Base-by-base conservation (phyloP, 2,329 filamentous ascomycete species). In the Amesomyces nigricolor region DNA sequence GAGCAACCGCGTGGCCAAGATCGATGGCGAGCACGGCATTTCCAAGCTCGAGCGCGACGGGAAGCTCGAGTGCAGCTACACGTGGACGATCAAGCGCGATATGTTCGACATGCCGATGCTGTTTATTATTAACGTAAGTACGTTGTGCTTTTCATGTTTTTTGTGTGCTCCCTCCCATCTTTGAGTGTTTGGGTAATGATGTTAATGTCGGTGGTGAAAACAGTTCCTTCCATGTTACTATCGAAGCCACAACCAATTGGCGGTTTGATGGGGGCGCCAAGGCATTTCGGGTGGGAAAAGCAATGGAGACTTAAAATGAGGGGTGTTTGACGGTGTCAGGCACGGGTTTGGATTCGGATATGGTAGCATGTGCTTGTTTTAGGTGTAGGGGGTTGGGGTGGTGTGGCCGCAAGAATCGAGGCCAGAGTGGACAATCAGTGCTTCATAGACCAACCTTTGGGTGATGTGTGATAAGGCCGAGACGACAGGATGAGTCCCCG, bases 91-190 rank as follows among this genome's bases (percentile, higher is more conserved):
- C 60, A 96, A 96, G 75, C 81, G 92, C 61, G 94, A 99, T 71
- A 89, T 94, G 40, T 97, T 97, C 74, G 92, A 97, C 74, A 96
- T 97, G 71, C 94, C 94, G 19, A 96, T 96, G 90, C 79, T 97
- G 75, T 95, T 97, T 71, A 89, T 96, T 67, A 92, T 97, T 77
- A 96, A 96, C 75, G 94, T 96, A 71, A 86, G 91, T 86, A 37
- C 30, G 47, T 45, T 14, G 2, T 39, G 14, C 13, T 35, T 17
- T 16, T 19, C 32, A 26, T 38, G 30, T n/a, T 48, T 48, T 6
- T 26, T 26, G 6, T 26, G 22, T 2, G 26, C 29, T 13, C 26
- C 7, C 4, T 29, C 22, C 3, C 22, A 30, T 30, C 5, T 50
- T 19, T 48, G 5, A 2, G 32, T 22, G 2, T 30, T 37, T 11